A percentile compares a stretch with the other conserved stretches of the same genome.
Conservation (phyloP, 2,329 filamentous ascomycete species). For the Pseudogymnoascus sp. region DNA sequence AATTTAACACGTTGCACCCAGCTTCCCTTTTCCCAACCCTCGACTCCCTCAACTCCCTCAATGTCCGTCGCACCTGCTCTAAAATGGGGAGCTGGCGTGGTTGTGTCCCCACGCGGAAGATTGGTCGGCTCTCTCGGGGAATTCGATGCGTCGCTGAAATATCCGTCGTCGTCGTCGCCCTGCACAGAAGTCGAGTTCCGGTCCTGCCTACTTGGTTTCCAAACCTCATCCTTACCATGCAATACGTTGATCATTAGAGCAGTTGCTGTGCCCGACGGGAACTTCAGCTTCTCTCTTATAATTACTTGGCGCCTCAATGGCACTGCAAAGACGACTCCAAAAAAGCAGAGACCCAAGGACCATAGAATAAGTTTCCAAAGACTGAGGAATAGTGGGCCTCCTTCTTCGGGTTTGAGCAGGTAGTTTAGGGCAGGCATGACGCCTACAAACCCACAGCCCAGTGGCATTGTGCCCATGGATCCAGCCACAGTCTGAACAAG, state of each 20-base stretch:
- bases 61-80: constrained; percentile 20
- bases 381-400: constrained; percentile 64
- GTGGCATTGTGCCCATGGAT: constrained; percentile 90
- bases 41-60: constrained; percentile 17
- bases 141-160: neutral
- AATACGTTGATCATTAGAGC: constrained; percentile 87
- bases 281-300: constrained; percentile 83
- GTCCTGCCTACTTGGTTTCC: neutral
- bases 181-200: too few relatives aligned
- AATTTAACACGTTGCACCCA: constrained; percentile 28
- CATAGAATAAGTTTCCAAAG: constrained; percentile 77
- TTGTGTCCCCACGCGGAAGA: neutral
- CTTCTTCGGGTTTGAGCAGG: constrained; percentile 67
- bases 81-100: neutral
- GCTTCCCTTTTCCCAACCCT: constrained; percentile 17
- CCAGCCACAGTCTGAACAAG: constrained; percentile 93
- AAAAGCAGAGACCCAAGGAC: constrained; percentile 90
- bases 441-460: constrained; percentile 92
- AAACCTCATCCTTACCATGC: constrained; percentile 50
- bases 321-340: constrained; percentile 93
- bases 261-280: constrained; percentile 91
- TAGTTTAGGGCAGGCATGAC: constrained; percentile 91
- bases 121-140: neutral
- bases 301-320: constrained; percentile 87
- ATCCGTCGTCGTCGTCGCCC: neutral